Conservation (phyloP, 2,329 filamentous ascomycete genomes). For the Bipolaris sorokiniana region DNA sequence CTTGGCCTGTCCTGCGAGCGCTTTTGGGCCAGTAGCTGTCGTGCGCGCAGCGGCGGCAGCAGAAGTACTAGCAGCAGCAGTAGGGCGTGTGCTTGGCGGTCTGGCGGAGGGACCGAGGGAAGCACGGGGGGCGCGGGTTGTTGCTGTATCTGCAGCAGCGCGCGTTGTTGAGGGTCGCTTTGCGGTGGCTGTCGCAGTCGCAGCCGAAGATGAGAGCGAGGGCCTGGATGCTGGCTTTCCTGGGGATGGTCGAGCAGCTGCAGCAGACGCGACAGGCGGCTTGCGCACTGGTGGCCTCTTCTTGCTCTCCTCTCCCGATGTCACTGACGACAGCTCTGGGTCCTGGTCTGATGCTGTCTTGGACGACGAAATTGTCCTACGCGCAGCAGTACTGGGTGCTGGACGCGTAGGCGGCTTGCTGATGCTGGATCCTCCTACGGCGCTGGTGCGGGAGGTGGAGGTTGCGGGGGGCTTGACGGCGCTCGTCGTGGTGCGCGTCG, state of each 20-base stretch:
- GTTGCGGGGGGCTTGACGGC: constrained; percentile 35
- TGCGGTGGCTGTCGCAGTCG: constrained; percentile 26
- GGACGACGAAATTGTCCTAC: constrained; percentile 31
- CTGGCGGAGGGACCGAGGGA: constrained; percentile 37
- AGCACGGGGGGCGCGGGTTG: constrained; percentile 36
- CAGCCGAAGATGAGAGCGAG: constrained; percentile 14
- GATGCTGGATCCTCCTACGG: constrained; percentile 39
- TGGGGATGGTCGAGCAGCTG: constrained; percentile 34
- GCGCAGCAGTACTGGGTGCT: constrained; percentile 29
- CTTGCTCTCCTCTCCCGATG: constrained; percentile 45
- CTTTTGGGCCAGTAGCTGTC: constrained; percentile 27
- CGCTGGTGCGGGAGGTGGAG: constrained; percentile 35
- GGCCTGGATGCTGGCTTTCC: constrained; percentile 24
- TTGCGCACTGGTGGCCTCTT: constrained; percentile 40
- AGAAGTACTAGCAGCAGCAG: constrained; percentile 24
- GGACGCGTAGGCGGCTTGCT: constrained; percentile 49
- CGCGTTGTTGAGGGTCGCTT: constrained; percentile 42
- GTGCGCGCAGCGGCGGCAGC: constrained; percentile 29
- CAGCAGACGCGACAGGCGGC: constrained; percentile 27
- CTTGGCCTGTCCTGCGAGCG: constrained; percentile 36
- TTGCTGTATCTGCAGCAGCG: constrained; percentile 29
- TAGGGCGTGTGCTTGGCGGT: constrained; percentile 32
- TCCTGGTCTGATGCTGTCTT: constrained; percentile 38
- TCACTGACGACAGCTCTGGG: constrained; percentile 43
- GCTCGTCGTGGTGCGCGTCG: constrained; percentile 32